A percentile compares a stretch with the other conserved stretches of the same genome.
phyloP scores from a whole-genome alignment of 352 stramenopile genomes.

The Lagenidium sp. region DNA sequence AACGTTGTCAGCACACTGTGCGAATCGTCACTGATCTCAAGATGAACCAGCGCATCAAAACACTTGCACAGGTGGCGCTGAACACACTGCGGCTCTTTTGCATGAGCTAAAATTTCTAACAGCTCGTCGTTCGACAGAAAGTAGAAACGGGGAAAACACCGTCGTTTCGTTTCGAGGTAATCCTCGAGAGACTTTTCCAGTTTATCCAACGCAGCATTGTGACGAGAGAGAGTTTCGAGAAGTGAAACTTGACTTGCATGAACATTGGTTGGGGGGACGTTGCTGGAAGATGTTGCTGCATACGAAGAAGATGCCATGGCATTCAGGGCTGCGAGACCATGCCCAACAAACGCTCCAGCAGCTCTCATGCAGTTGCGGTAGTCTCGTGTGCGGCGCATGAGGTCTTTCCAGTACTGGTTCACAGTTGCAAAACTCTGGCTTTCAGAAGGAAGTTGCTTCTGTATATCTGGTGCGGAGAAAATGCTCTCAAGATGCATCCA shows the following conservation, averaged over 20 bases:
- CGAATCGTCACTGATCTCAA: conserved; percentile 54
- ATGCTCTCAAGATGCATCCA: conserved; percentile 82
- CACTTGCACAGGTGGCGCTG: conserved; percentile 79
- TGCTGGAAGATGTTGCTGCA: too few species aligned
- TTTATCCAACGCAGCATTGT: conserved; percentile 58
- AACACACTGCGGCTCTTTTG: conserved; percentile 68
- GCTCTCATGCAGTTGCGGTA: conserved; percentile 61
- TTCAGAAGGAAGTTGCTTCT: conserved; percentile 73
- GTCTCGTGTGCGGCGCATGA: conserved; percentile 57
- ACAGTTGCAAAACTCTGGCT: conserved; percentile 42
- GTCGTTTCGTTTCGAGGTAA: conserved; percentile 79
- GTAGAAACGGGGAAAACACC: conserved; percentile 80
- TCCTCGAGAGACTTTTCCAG: conserved; percentile 80
- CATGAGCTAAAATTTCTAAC: conserved; percentile 74
- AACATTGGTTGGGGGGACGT: too few species aligned
- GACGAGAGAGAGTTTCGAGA: conserved; percentile 52
- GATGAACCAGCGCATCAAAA: conserved; percentile 71
- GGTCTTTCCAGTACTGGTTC: conserved; percentile 76
- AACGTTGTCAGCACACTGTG: conserved; percentile 5
- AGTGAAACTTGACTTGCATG: conserved; percentile 18
- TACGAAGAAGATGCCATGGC: too few species aligned
- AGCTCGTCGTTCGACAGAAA: conserved; percentile 87
- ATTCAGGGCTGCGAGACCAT: not conserved
- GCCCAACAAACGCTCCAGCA: conserved; percentile 24
- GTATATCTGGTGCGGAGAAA: conserved; percentile 74